These are phyloP conservation scores for Phellopilus nigrolimitatus DNA, from an alignment of 1,284 basidiomycete species.

Conservation along the genomic window DNA sequence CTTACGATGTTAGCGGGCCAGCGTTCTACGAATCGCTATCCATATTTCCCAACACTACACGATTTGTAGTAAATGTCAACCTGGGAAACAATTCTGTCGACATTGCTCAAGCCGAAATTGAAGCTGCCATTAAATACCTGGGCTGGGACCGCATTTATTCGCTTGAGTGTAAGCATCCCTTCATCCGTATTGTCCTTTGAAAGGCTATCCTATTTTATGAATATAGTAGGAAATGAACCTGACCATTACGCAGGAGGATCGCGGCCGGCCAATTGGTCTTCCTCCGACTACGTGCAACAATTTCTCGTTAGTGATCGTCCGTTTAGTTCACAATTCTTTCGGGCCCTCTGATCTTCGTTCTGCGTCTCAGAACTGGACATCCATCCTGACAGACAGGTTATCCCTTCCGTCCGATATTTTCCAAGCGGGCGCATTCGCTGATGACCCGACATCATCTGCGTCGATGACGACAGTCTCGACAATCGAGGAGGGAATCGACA, in stretches of 20 bases:
- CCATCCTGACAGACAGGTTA: slow-evolving; percentile 27
- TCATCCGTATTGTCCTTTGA: background rate
- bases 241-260: slow-evolving; percentile 31
- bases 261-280: slow-evolving; percentile 30
- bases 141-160: slow-evolving; percentile 31
- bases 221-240: slow-evolving; percentile 34
- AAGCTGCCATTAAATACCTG: slow-evolving; percentile 29
- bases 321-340: background rate
- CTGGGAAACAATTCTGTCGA: slow-evolving; percentile 33
- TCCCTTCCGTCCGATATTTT: slow-evolving; percentile 29
- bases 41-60: slow-evolving; percentile 30
- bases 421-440: slow-evolving; percentile 31
- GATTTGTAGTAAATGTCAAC: slow-evolving; percentile 32
- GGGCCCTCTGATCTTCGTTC: background rate
- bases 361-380: slow-evolving; percentile 30
- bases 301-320: slow-evolving; percentile 27
- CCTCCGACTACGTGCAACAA: slow-evolving; percentile 29
- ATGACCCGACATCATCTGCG: slow-evolving; percentile 29
- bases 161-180: slow-evolving; percentile 28
- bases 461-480: slow-evolving; percentile 31
- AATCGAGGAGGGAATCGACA: slow-evolving; percentile 31
- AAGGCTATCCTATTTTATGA: background rate
- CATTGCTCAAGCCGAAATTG: slow-evolving; percentile 30
- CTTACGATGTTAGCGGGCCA: slow-evolving; percentile 27
- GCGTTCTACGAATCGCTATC: slow-evolving; percentile 29